Percentiles rank a stretch among this genome's conserved stretches.
These are phyloP conservation scores for Russula foetens DNA, from an alignment of 768 basidiomycete genomes.

Conservation along the genomic window DNA sequence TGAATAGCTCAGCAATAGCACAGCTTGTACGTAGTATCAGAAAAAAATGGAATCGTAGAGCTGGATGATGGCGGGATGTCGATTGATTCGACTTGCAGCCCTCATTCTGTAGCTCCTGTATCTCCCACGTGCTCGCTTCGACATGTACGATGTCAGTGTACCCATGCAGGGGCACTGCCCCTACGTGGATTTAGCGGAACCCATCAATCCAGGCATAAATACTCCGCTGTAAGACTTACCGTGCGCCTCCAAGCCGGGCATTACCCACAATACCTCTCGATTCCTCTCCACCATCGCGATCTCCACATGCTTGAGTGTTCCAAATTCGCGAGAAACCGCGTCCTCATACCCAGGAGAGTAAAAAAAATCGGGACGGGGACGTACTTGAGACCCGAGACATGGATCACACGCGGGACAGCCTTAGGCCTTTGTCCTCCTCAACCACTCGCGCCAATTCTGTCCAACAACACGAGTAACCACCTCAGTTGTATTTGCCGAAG, in stretches of 20 bases:
- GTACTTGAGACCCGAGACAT: conserved; percentile 75
- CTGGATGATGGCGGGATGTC: too few species aligned
- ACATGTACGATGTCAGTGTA: neutral
- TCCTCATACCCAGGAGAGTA: neutral
- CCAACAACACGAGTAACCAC: too few species aligned
- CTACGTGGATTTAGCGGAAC: neutral
- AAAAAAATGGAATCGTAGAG: too few species aligned
- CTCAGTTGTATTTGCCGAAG: too few species aligned
- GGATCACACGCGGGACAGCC: conserved; percentile 73
- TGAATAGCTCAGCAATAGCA: too few species aligned
- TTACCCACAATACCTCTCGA: conserved; percentile 58
- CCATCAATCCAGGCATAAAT: too few species aligned
- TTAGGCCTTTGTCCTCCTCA: too few species aligned
- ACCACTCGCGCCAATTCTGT: too few species aligned
- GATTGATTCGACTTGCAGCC: too few species aligned
- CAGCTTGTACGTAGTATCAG: too few species aligned
- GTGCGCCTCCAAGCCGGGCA: conserved; percentile 21
- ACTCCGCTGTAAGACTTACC: neutral
- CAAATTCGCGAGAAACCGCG: conserved; percentile 30
- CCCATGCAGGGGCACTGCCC: neutral
- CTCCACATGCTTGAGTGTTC: conserved; percentile 83
- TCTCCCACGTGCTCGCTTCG: too few species aligned
- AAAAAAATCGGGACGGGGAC: conserved; percentile 19
- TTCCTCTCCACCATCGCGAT: conserved; percentile 70
- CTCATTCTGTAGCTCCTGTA: too few species aligned